These are phyloP conservation scores for Populus ilicifolia DNA, from an alignment of 345 rosid genomes.

Conservation along the genomic window DNA sequence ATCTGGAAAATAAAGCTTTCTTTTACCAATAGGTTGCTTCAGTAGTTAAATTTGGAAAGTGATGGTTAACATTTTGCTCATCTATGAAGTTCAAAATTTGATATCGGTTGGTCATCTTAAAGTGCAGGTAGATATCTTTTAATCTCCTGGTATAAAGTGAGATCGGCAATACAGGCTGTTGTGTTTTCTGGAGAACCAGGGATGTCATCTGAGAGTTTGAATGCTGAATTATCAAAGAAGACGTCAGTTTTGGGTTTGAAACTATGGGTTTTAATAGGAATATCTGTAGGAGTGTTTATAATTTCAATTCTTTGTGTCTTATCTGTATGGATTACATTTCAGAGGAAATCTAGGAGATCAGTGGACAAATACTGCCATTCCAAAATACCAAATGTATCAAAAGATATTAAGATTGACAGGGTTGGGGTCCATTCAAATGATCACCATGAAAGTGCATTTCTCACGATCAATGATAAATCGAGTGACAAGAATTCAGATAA, in stretches of 20 bases:
- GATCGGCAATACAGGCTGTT: neutral
- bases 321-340: slow-evolving; percentile 76
- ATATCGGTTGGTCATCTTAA: neutral
- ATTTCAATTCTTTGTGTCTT: slow-evolving; percentile 74
- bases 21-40: neutral
- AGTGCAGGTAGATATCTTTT: slow-evolving; percentile 30
- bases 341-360: slow-evolving; percentile 56
- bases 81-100: neutral
- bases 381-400: slow-evolving; percentile 73
- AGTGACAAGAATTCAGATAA: slow-evolving; percentile 50
- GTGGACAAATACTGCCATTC: slow-evolving; percentile 46
- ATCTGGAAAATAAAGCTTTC: neutral
- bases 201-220: slow-evolving; percentile 68
- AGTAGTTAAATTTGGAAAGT: neutral
- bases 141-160: slow-evolving; percentile 7
- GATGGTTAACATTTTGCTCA: neutral
- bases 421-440: slow-evolving; percentile 50
- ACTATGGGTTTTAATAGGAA: slow-evolving; percentile 82
- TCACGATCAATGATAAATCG: slow-evolving; percentile 51
- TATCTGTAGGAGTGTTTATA: slow-evolving; percentile 69
- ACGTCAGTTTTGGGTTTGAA: slow-evolving; percentile 79
- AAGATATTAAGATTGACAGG: slow-evolving; percentile 85
- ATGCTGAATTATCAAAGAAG: slow-evolving; percentile 69
- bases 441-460: slow-evolving; percentile 43
- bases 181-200: slow-evolving; percentile 27